Evolutionary conservation across 768 basidiomycete species (phyloP), one percentile per base, ranked within the genome.

Genomic region (Macrolepiota fuliginosa): DNA sequence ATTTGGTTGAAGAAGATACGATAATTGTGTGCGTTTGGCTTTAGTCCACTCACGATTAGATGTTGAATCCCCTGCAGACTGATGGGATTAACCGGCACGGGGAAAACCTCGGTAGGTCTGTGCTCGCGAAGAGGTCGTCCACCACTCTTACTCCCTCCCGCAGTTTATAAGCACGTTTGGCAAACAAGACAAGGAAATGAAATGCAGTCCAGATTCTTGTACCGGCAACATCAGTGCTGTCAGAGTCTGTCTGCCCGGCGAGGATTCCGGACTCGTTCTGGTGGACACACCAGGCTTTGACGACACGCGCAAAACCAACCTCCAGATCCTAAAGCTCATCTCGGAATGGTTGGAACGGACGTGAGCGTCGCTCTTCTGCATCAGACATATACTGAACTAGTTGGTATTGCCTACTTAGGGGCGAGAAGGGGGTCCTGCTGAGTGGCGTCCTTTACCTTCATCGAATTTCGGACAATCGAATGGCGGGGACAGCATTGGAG

Each of bases 401-500:
- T 17, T 4, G 1, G 52, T 1, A 40, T 35, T n/a, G n/a, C n/a
- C n/a, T 9, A 22, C n/a, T 24, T n/a, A 72, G 72, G 25, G 69
- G 68, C 49, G 45, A 59, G 36, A 32, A 55, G 24, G 39, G 58
- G 4, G 58, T 64, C 27, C 56, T 60, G 24, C 66, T 77, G 6
- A 64, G 69, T 12, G 63, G 63, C n/a, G 52, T 64, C 13, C 24
- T 64, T 3, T 64, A 60, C 12, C 36, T 64, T 11, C 63, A 64
- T 25, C 59, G 60, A 27, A 64, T 64, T n/a, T 52, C 63, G 9
- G 59, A 56, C 42, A 61, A 64, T 70, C 71, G 82, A 25, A 75
- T 85, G 68, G 80, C 80, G 36, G 81, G 80, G 22, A 80, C 79
- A 24, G 80, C 81, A n/a, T 76, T 73, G 24, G 76, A 78, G 64